Conservation (phyloP, 345 rosid genomes). For the Citrus medica region DNA sequence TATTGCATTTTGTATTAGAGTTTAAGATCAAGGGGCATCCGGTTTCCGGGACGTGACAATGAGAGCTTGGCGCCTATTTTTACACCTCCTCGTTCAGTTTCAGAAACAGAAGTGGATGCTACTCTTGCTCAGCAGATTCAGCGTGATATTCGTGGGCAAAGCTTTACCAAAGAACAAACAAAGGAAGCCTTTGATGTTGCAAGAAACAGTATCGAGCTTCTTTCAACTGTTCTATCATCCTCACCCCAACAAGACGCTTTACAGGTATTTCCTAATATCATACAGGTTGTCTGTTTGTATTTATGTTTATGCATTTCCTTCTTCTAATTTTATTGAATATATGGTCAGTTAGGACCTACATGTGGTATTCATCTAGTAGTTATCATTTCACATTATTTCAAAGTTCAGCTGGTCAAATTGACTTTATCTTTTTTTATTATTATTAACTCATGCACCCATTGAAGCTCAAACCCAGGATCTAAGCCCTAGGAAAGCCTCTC, state of each 20-base stretch:
- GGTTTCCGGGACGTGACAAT: slow-evolving; percentile 92
- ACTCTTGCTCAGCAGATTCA: slow-evolving; percentile 49
- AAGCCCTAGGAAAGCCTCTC: too few species aligned
- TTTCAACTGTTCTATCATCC: slow-evolving; percentile 71
- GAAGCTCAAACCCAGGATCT: too few species aligned
- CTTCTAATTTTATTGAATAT: neutral
- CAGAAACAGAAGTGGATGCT: slow-evolving; percentile 52
- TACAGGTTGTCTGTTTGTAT: neutral
- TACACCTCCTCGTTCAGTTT: slow-evolving; percentile 80
- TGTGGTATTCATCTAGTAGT: neutral
- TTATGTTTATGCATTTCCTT: neutral
- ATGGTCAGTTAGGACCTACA: neutral
- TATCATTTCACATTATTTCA: neutral
- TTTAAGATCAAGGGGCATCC: slow-evolving; percentile 82
- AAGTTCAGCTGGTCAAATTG: neutral
- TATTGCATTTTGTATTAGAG: slow-evolving; percentile 39
- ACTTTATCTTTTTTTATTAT: neutral
- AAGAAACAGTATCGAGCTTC: slow-evolving; percentile 86
- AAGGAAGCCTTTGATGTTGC: slow-evolving; percentile 95
- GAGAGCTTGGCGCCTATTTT: slow-evolving; percentile 96
- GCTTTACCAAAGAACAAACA: slow-evolving; percentile 74
- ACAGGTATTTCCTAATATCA: slow-evolving; percentile 43
- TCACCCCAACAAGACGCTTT: slow-evolving; percentile 78
- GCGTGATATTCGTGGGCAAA: slow-evolving; percentile 51
- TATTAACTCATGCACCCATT: too few species aligned